Percentiles rank a stretch among this genome's conserved stretches.
Conservation (phyloP, 2,329 filamentous ascomycete genomes). For the Xylaria sp. region DNA sequence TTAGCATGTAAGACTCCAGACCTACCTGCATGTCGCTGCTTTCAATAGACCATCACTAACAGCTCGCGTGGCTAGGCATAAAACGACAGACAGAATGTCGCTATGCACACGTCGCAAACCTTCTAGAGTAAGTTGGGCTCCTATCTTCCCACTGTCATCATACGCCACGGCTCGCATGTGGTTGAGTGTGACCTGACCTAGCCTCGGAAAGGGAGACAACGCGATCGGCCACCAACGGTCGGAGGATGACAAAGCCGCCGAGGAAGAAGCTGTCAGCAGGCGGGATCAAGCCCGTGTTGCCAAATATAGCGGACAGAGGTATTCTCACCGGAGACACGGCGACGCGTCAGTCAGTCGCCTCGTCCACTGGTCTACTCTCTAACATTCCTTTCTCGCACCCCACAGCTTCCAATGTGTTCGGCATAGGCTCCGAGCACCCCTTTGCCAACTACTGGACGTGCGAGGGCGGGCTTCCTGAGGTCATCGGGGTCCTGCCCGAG, state of each 20-base stretch:
- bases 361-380: conserved; percentile 68
- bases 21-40: not conserved
- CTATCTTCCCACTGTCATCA: not conserved
- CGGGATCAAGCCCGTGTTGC: conserved; percentile 49
- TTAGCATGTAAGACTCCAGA: conserved; percentile 60
- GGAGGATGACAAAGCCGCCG: conserved; percentile 86
- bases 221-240: conserved; percentile 75
- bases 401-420: conserved; percentile 77
- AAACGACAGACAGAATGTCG: conserved; percentile 77
- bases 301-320: conserved; percentile 62
- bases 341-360: conserved; percentile 58
- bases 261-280: conserved; percentile 56
- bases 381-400: conserved; percentile 74
- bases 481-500: conserved; percentile 75
- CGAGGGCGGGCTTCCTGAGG: conserved; percentile 74
- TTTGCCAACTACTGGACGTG: conserved; percentile 88
- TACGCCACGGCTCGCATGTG: not conserved
- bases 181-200: conserved; percentile 24
- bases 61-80: conserved; percentile 60
- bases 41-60: conserved; percentile 20
- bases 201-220: conserved; percentile 58
- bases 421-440: conserved; percentile 78
- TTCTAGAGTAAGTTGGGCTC: conserved; percentile 68
- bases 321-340: conserved; percentile 52
- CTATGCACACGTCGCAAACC: conserved; percentile 77